A percentile compares a stretch with the other conserved stretches of the same genome.
Conservation (phyloP, 805 yeast genomes). For the Pichia scutulata region DNA sequence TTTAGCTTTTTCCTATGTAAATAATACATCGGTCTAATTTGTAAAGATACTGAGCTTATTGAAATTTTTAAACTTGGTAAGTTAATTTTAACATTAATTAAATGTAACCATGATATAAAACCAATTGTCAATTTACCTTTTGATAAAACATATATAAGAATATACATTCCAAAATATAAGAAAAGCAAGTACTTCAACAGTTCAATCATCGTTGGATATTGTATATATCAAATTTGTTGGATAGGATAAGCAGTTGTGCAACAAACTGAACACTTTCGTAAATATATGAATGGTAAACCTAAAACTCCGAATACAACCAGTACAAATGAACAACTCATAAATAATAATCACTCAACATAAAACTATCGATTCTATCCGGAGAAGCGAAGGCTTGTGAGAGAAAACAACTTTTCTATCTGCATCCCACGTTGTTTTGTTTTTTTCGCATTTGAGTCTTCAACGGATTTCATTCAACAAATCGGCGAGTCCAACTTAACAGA, state of each 20-base stretch:
- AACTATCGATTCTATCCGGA: not conserved
- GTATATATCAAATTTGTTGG: not conserved
- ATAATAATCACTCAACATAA: not conserved
- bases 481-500: no score
- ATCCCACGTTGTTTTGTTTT: no score
- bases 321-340: not conserved
- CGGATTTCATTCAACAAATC: no score
- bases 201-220: not conserved
- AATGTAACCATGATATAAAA: slow-evolving; percentile 20
- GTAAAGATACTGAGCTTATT: slow-evolving; percentile 14
- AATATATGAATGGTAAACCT: not conserved
- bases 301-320: not conserved
- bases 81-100: slow-evolving; percentile 13
- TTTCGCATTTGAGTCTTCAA: not conserved
- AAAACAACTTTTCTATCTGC: no score
- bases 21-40: slow-evolving; percentile 15
- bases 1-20: slow-evolving; percentile 9
- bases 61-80: slow-evolving; percentile 4
- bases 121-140: slow-evolving; percentile 18
- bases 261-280: not conserved
- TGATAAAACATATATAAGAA: slow-evolving; percentile 11
- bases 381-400: not conserved
- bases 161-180: slow-evolving; percentile 1
- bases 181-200: slow-evolving; percentile 2
- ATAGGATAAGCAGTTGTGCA: not conserved